Conservation (phyloP, 768 basidiomycete species). For the Russula lepida region DNA sequence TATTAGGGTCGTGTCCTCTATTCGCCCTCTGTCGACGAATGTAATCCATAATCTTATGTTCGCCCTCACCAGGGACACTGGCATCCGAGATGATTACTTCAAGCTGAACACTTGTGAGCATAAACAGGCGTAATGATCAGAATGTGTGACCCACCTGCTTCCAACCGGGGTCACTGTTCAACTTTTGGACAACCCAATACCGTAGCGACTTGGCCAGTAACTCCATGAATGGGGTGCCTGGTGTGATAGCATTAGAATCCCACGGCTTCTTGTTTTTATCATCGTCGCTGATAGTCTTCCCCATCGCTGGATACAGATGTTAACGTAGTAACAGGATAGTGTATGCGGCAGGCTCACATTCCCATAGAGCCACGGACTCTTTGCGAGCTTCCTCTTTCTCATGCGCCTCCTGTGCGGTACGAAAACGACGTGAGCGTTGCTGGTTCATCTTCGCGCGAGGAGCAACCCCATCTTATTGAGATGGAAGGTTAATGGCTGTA, state of each 20-base stretch:
- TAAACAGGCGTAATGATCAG: background rate
- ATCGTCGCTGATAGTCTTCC: conserved; percentile 72
- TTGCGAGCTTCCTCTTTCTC: conserved; percentile 85
- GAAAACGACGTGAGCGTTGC: conserved; percentile 93
- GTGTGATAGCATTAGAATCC: conserved; percentile 99
- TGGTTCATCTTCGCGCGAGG: conserved; percentile 99
- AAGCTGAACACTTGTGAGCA: conserved; percentile 40
- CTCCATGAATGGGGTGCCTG: conserved; percentile 98
- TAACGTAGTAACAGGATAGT: background rate
- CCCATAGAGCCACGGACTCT: conserved; percentile 77
- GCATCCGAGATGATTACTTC: conserved; percentile 97
- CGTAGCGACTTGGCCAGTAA: conserved; percentile 79
- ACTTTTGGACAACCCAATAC: conserved; percentile 94
- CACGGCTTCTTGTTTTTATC: conserved; percentile 80
- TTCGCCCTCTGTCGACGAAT: conserved; percentile 86
- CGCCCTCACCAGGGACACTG: conserved; percentile 95
- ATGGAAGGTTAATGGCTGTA: background rate
- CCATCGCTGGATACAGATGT: conserved; percentile 60
- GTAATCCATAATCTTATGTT: conserved; percentile 99
- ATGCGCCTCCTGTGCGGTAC: conserved; percentile 88
- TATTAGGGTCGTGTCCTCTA: conserved; percentile 89
- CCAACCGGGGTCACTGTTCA: conserved; percentile 95
- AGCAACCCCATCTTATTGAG: conserved; percentile 79
- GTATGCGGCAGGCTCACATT: conserved; percentile 43
- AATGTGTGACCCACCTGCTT: conserved; percentile 48